Evolutionary conservation across 75 land plant genomes (phyloP).

Genomic region (Cryptomeria japonica): DNA sequence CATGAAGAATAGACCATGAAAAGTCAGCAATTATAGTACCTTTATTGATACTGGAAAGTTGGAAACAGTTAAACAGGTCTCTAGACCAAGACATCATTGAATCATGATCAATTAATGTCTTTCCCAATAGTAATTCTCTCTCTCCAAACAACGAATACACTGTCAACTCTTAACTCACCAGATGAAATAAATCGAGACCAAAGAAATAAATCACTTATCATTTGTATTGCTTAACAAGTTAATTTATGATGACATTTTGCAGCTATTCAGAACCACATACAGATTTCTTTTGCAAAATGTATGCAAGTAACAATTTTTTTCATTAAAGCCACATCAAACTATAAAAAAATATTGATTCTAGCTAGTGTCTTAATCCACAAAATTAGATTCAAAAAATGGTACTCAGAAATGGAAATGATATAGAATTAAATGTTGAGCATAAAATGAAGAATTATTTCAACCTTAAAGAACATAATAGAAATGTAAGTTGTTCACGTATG

Average conservation of each 20-base stretch:
- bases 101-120: not conserved
- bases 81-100: not conserved
- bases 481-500: not conserved
- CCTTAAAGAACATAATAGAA: not conserved
- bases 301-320: not conserved
- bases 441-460: not conserved
- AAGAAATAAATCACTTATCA: not conserved
- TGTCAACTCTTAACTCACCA: not conserved
- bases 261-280: not conserved
- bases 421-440: not conserved
- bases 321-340: not conserved
- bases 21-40: not conserved
- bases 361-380: not conserved
- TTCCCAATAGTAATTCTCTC: not conserved
- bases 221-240: not conserved
- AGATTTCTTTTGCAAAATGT: not conserved
- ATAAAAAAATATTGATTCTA: not conserved
- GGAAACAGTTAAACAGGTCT: not conserved
- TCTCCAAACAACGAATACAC: not conserved
- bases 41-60: not conserved
- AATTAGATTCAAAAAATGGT: not conserved
- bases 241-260: not conserved
- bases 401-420: not conserved
- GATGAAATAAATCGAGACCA: not conserved
- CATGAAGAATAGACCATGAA: not conserved